Evolutionary conservation across 768 basidiomycete species (phyloP), one percentile per base, ranked within the genome.

Genomic region (Cyclocybe cylindracea): DNA sequence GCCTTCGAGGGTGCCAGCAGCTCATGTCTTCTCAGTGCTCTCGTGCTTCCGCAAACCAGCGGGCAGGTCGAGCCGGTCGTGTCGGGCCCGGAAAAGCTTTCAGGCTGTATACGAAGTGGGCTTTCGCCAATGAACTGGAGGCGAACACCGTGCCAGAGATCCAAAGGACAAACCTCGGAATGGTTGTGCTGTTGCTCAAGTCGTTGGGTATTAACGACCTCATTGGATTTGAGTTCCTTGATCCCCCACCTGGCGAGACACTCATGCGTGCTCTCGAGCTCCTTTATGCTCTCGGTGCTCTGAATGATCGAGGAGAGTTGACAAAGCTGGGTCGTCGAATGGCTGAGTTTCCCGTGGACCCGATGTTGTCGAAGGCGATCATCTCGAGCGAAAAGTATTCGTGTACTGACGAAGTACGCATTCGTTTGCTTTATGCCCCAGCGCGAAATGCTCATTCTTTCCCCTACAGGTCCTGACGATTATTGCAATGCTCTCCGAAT

Each of bases 261-360:
- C 83, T 99, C 46, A 96, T 98, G 80, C 84, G 94, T 39, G 93
- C 94, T 4, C 77, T 98, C 36, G 95, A 98, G 66, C 70, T 98
- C 51, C 70, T 99, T 4, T 99, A 99, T 69, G 97, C 96, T 0
- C 76, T 99, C 0, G 97, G 97, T 29, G 95, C 97, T 0, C 77
- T 99, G 55, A 98, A 98, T 66, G 95, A 98, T 67, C 78, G 90
- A 48, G 97, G 97, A 6, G 97, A 99, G 68, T 69, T 99, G 56
- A 99, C 97, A n/a, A 94, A 98, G 63, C 81, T 98, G 34, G 97
- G 97, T 2, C 79, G 97, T 52, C 75, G 95, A 48, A 98, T 99
- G 97, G 95, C 96, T 0, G 97, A 99, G 67, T 98, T 99, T 71
- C 97, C 94, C 8, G 94, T 98, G 14, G 97, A 99, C 63, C 97